Percentiles rank a stretch among this genome's conserved stretches.
phyloP scores from a whole-genome alignment of 2,329 filamentous ascomycete genomes.

The Dactylellina sp. region DNA sequence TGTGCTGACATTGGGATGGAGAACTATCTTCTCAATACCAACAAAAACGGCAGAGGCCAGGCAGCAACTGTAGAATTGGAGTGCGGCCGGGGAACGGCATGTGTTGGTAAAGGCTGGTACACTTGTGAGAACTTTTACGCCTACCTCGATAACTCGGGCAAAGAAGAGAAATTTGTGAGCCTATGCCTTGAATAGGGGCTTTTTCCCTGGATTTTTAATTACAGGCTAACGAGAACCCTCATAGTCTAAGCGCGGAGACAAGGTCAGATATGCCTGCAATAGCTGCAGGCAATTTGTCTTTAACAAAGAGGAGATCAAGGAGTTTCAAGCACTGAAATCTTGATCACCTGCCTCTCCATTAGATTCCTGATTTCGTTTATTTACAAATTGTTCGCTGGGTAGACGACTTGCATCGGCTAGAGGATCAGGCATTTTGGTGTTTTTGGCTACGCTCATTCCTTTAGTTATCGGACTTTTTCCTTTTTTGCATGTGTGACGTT shows the following conservation, averaged over 20 bases:
- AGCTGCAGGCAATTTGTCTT: conserved; percentile 51
- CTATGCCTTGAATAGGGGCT: background rate
- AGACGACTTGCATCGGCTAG: conserved; percentile 25
- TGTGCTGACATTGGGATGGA: conserved; percentile 51
- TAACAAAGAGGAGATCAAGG: conserved; percentile 41
- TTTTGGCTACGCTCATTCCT: conserved; percentile 5
- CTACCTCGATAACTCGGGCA: conserved; percentile 48
- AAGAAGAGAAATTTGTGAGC: conserved; percentile 54
- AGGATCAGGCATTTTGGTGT: conserved; percentile 26
- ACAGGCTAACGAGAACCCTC: background rate
- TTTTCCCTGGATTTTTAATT: too few species aligned
- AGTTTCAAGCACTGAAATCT: conserved; percentile 36
- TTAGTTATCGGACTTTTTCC: conserved; percentile 2
- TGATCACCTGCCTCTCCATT: background rate
- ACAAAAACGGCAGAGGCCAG: conserved; percentile 22
- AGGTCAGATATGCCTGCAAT: conserved; percentile 48
- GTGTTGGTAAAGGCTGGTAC: conserved; percentile 51
- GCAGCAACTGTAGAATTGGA: conserved; percentile 43
- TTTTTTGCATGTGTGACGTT: background rate
- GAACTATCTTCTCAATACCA: conserved; percentile 51
- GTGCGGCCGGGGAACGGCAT: conserved; percentile 41
- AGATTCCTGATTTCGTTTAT: background rate
- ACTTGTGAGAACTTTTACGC: conserved; percentile 55
- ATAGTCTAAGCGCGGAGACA: conserved; percentile 34
- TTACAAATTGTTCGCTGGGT: conserved; percentile 4